Evolutionary conservation across 495 filamentous ascomycete genomes (phyloP), one percentile per base, ranked within the genome.

Genomic region (Daldinia childiae): DNA sequence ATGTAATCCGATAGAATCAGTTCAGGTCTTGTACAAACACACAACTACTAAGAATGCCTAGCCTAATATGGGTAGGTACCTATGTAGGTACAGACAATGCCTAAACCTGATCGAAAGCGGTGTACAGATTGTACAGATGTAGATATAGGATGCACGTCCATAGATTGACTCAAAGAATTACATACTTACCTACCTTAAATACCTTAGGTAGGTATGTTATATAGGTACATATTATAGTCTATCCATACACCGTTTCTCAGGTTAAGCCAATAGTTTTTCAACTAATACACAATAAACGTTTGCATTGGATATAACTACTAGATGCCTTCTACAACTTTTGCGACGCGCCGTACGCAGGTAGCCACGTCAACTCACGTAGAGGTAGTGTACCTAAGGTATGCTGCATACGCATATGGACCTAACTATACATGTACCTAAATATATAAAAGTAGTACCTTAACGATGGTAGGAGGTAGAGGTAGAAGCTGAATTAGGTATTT

Each of bases 301-400:
- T 66, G 71, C 57, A 63, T 63, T 62, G 38, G 60, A 45, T 30
- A 55, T 52, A n/a, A n/a, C 5, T 27, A 39, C 48, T 69, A 39
- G 26, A 43, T 48, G 17, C 17, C 43, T 48, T 48, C 43, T 24
- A 56, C 45, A 30, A 26, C 60, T 21, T 68, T 50, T 62, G 48
- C 66, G 55, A 61, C 39, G 27, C 30, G 65, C 66, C 71, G 57
- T 66, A 66, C 62, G 66, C 19, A 64, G 36, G 27, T 63, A 71
- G 63, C 72, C 72, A 74, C 68, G 72, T 74, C 72, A 74, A 67
- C 68, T 55, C 34, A 71, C 54, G 61, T 69, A 51, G 5, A 48
- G 41, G 41, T 48, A 48, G 41, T 48, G 41, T 19, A 29, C 27
- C 27, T 29, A 45, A 21, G 52, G 52, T 68, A 58, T 66, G 62